A percentile compares a stretch with the other conserved stretches of the same genome.
Evolutionary conservation across 768 basidiomycete genomes (phyloP).

Genomic region (Coprinopsis sp.): DNA sequence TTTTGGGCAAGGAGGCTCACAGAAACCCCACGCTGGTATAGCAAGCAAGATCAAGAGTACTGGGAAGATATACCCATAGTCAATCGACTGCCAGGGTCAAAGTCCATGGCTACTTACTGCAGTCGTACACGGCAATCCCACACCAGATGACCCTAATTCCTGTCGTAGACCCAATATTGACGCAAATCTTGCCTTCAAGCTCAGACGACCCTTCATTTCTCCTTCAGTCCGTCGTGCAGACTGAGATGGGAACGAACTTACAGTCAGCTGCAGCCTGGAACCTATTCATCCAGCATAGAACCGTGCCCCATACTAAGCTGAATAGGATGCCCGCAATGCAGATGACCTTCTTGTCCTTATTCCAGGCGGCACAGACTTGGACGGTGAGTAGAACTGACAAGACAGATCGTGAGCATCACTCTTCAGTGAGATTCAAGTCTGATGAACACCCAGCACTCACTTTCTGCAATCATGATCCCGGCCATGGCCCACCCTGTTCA

Average conservation of each 20-base stretch:
- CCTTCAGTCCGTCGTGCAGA: too few species aligned
- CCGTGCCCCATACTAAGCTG: neutral
- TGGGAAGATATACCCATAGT: neutral
- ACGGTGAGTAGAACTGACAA: neutral
- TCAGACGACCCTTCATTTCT: too few species aligned
- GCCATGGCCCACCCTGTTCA: too few species aligned
- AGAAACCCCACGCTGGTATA: neutral
- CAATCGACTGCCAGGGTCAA: neutral
- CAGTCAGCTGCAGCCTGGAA: neutral
- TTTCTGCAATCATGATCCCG: too few species aligned
- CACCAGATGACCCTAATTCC: neutral
- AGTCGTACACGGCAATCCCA: neutral
- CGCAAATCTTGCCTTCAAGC: neutral
- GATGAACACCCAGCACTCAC: too few species aligned
- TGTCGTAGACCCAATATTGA: neutral
- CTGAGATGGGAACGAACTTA: neutral
- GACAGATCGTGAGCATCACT: too few species aligned
- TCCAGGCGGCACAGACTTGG: neutral
- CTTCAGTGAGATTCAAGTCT: too few species aligned
- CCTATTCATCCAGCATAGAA: neutral
- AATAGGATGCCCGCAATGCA: neutral
- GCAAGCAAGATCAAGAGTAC: neutral
- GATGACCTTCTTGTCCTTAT: neutral
- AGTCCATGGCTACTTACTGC: neutral
- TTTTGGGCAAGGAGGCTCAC: neutral